Conservation (phyloP, 202 grass and related monocot genomes). For the Panicum virgatum region DNA sequence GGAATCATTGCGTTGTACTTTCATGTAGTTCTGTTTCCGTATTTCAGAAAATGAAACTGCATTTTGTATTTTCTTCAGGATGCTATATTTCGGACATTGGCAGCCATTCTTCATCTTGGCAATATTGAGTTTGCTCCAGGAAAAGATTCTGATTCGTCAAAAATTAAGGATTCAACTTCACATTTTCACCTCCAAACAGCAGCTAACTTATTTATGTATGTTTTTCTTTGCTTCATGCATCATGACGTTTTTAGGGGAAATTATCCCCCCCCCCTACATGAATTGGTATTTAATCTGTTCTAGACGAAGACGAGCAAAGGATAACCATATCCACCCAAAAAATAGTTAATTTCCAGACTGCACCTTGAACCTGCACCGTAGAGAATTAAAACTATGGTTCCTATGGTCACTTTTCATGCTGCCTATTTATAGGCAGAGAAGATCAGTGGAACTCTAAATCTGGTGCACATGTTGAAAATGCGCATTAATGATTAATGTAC, state of each 20-base stretch:
- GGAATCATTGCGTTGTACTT: conserved; percentile 9
- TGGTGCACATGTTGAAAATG: not conserved
- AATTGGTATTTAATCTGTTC: not conserved
- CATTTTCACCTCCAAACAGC: conserved; percentile 84
- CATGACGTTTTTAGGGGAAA: not conserved
- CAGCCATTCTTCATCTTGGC: conserved; percentile 99
- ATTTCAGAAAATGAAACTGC: conserved; percentile 37
- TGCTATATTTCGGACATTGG: conserved; percentile 92
- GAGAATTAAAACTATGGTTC: conserved; percentile 26
- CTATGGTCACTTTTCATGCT: not conserved
- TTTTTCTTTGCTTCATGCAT: conserved; percentile 18
- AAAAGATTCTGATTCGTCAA: conserved; percentile 85
- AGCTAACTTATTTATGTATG: conserved; percentile 90
- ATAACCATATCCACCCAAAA: not conserved
- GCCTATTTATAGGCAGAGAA: conserved; percentile 17
- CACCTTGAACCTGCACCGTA: not conserved
- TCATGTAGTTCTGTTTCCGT: not conserved
- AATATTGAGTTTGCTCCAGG: conserved; percentile 96
- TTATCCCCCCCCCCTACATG: not conserved
- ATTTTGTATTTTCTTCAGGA: conserved; percentile 57
- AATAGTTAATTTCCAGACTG: not conserved
- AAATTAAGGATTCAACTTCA: conserved; percentile 77
- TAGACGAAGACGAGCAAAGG: not conserved
- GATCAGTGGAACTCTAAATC: conserved; percentile 13
- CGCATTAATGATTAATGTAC: not conserved